A percentile compares a stretch with the other conserved stretches of the same genome.
These are phyloP conservation scores for Leccinum variicolor DNA, from an alignment of 768 basidiomycete genomes.

Conservation along the genomic window DNA sequence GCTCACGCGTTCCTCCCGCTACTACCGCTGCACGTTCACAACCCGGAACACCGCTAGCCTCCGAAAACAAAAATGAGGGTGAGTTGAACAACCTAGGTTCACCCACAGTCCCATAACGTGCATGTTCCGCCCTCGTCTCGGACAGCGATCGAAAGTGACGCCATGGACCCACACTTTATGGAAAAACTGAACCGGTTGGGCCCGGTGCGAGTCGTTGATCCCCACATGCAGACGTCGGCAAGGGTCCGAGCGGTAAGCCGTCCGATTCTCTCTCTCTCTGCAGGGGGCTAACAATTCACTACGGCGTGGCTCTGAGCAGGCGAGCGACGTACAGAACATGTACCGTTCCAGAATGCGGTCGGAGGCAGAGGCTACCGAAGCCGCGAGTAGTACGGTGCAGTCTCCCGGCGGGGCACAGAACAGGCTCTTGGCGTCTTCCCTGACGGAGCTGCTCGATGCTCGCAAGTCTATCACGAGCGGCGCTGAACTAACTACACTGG, in stretches of 20 bases:
- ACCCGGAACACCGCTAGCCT: constrained; percentile 38
- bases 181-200: constrained; percentile 63
- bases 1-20: constrained; percentile 26
- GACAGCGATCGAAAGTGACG: constrained; percentile 59
- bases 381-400: constrained; percentile 6
- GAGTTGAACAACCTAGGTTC: constrained; percentile 15
- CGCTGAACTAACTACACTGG: constrained; percentile 47
- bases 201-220: constrained; percentile 69
- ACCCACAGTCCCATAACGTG: neutral
- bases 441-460: constrained; percentile 60
- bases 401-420: constrained; percentile 38
- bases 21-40: constrained; percentile 3
- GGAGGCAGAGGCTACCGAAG: constrained; percentile 50
- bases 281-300: neutral
- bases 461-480: constrained; percentile 46
- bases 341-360: constrained; percentile 53
- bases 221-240: constrained; percentile 46
- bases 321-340: constrained; percentile 38
- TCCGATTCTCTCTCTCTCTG: neutral
- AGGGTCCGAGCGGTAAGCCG: constrained; percentile 42
- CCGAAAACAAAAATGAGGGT: constrained; percentile 54
- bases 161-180: constrained; percentile 69
- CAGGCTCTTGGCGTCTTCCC: constrained; percentile 47
- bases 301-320: constrained; percentile 4
- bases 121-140: neutral